phyloP scores from a whole-genome alignment of 2,329 filamentous ascomycete species.

The Claviceps sp. region DNA sequence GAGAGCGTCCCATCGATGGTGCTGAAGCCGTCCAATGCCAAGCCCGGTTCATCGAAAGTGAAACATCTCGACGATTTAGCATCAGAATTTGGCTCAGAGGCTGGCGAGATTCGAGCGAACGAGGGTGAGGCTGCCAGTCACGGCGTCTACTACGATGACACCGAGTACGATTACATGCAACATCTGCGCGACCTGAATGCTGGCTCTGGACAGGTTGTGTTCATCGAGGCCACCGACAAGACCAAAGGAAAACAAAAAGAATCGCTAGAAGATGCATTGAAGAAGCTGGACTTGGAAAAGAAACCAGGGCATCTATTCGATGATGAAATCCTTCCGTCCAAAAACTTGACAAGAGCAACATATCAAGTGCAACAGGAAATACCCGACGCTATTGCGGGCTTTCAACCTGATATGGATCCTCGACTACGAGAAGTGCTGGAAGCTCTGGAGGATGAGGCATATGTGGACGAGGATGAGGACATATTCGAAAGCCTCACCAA shows the following conservation, averaged over 20 bases:
- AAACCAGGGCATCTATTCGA: constrained; percentile 48
- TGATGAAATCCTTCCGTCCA: constrained; percentile 63
- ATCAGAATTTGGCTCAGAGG: constrained; percentile 58
- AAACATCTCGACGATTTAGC: constrained; percentile 64
- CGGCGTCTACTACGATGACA: constrained; percentile 90
- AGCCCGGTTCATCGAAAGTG: constrained; percentile 27
- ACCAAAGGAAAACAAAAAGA: constrained; percentile 63
- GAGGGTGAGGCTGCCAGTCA: constrained; percentile 93
- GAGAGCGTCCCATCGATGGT: constrained; percentile 79
- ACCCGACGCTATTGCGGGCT: constrained; percentile 81
- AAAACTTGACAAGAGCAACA: constrained; percentile 60
- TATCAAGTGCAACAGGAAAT: constrained; percentile 92
- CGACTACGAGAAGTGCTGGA: constrained; percentile 80
- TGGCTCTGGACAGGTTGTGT: constrained; percentile 59
- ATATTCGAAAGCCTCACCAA: constrained; percentile 63
- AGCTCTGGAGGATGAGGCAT: constrained; percentile 89
- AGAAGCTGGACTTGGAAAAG: constrained; percentile 43
- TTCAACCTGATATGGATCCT: constrained; percentile 97
- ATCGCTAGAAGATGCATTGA: constrained; percentile 70
- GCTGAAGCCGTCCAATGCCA: constrained; percentile 52
- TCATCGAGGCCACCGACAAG: constrained; percentile 65
- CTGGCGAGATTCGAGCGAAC: constrained; percentile 59
- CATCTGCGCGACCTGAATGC: constrained; percentile 80
- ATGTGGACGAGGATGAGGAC: constrained; percentile 81
- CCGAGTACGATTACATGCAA: constrained; percentile 98